These are phyloP conservation scores for Elsinoe australis DNA, from an alignment of 2,329 filamentous ascomycete genomes.

Conservation along the genomic window DNA sequence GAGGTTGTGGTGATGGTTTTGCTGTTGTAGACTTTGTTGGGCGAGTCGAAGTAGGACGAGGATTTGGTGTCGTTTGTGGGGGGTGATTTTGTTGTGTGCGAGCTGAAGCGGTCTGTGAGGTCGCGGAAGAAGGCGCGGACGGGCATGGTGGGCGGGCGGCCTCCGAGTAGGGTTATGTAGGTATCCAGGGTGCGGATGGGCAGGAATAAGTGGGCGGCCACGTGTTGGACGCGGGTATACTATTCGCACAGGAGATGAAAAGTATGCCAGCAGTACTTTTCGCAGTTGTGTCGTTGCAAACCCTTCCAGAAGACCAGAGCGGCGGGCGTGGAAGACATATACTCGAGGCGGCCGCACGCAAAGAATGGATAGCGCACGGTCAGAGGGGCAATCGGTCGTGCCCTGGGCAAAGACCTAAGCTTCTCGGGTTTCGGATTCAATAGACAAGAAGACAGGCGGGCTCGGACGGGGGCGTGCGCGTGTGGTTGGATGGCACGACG, in stretches of 20 bases:
- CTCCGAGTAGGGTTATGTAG: slow-evolving; percentile 14
- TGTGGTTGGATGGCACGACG: background rate
- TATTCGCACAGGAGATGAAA: background rate
- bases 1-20: slow-evolving; percentile 5
- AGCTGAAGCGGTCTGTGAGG: slow-evolving; percentile 5
- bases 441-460: background rate
- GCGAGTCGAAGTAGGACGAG: background rate
- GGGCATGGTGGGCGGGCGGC: slow-evolving; percentile 7
- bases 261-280: background rate
- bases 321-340: slow-evolving; percentile 4
- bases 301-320: background rate
- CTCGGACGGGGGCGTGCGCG: background rate
- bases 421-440: slow-evolving; percentile 14
- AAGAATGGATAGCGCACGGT: background rate
- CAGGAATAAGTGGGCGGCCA: background rate
- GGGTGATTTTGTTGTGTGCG: background rate
- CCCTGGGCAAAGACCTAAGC: slow-evolving; percentile 2
- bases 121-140: slow-evolving; percentile 14
- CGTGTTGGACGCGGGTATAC: slow-evolving; percentile 8
- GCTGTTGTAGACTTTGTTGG: background rate
- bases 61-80: background rate
- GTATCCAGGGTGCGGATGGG: slow-evolving; percentile 1
- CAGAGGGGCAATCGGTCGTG: slow-evolving; percentile 9
- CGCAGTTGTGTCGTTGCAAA: too few species aligned
- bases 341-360: background rate